Conservation (phyloP, 2,329 filamentous ascomycete genomes). For the Didymella arachidicola region DNA sequence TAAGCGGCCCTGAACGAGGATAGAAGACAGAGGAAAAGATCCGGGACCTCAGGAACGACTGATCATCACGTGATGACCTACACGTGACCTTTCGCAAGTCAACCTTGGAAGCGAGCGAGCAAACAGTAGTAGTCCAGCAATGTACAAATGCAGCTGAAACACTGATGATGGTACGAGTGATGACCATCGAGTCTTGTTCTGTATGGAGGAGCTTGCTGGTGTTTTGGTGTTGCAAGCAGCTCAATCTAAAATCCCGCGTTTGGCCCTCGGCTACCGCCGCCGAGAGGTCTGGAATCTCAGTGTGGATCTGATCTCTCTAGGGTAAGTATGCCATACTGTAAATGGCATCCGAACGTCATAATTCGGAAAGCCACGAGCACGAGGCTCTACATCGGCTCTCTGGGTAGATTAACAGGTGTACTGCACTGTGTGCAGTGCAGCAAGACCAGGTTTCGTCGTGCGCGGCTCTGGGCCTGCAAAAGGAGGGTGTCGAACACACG, state of each 20-base stretch:
- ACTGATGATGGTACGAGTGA: not conserved
- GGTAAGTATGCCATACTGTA: not conserved
- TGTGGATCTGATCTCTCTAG: not conserved
- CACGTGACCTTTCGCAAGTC: not conserved
- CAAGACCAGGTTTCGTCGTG: not conserved
- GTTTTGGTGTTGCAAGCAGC: conserved; percentile 14
- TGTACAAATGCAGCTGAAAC: not conserved
- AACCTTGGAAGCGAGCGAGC: no score
- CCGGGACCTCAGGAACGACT: no score
- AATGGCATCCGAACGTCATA: conserved; percentile 11
- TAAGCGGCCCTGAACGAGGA: not conserved
- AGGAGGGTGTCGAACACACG: not conserved
- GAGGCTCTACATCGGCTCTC: conserved; percentile 8
- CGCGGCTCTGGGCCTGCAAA: not conserved
- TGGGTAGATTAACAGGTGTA: not conserved
- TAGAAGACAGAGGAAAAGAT: not conserved
- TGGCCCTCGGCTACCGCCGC: not conserved
- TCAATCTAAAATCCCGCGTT: not conserved
- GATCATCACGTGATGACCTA: not conserved
- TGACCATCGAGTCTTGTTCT: not conserved
- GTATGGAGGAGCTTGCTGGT: not conserved
- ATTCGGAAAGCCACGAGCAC: conserved; percentile 6
- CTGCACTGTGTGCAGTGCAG: not conserved
- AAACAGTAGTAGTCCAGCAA: not conserved
- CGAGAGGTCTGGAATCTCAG: conserved; percentile 11